Base-by-base conservation (phyloP, 805 yeast genomes). In the Teunomyces gatunensis region DNA sequence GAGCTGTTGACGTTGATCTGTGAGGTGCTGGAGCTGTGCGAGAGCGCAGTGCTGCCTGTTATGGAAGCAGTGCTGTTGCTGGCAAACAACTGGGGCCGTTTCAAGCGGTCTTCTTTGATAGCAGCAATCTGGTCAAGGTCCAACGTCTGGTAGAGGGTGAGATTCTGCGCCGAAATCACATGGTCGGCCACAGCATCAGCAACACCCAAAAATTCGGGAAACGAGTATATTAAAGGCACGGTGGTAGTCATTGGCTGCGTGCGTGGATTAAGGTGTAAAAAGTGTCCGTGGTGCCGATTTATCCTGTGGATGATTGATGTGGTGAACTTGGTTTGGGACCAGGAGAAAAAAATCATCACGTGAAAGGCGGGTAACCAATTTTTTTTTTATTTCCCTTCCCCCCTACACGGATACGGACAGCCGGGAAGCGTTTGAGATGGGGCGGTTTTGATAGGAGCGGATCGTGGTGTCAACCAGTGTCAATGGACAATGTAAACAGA, bases 101-200 rank as follows among this genome's bases (percentile, higher is more conserved):
- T 49, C 44, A 46, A 42, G 29, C 52, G 58, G 41, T 63, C 64
- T 39, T 63, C 64, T 58, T 68, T 65, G 47, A 65, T 52, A n/a
- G 55, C 47, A 34, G 55, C 63, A 33, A 72, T 70, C 52, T 65
- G 65, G 13, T 58, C 54, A 25, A 51, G 57, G 52, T 73, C 77
- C 50, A 68, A 56, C 1, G 76, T 69, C 50, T 68, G 64, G 58
- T 74, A 79, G 33, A 87, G 69, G 7, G 90, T 80, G 51, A 78
- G 68, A 60, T 91, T 88, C 69, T 94, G 98, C 10, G 96, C 95
- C 25, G 87, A 81, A 30, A 90, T 82, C 42, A 92, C 85, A 66
- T 91, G 96, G 67, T 94, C 97, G 1, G 97, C 97, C 25, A 92
- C 96, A 20, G 98, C 98, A 46, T 87, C 96, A 2, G 98, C 97